Evolutionary conservation across 805 yeast species (phyloP), one percentile per base, ranked within the genome.

Genomic region (Teunomyces cretensis): DNA sequence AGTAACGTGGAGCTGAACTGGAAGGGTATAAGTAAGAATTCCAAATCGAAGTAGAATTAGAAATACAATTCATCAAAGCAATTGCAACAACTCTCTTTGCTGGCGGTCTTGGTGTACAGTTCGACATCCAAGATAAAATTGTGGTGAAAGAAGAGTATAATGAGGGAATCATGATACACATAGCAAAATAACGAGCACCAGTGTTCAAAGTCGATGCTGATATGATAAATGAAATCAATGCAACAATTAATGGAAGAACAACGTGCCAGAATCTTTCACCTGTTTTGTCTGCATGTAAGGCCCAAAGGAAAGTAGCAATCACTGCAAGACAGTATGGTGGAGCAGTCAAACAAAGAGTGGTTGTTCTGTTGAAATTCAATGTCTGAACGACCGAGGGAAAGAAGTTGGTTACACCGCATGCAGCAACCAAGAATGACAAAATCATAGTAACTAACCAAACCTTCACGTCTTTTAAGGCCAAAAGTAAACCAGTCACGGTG

Each of bases 331-430:
- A 57, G 56, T 79, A 81, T 9, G 84, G 84, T 17, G 84, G 85
- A 16, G 79, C 83, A 7, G 85, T 79, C 45, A 81, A 66, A 50
- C 79, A 75, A 40, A 80, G 68, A 3, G 85, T 79, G 38, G 75
- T 67, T 31, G 78, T 68, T 39, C 71, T 65, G 54, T 62, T 59
- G 52, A 78, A 82, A 36, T 79, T 74, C 49, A 82, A 67, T 11
- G 85, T 79, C 46, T 69, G 56, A 13, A 82, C 84, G 22, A 82
- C 79, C 1, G 84, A 71, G 22, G 86, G 86, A 68, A 79, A 81
- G 57, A 78, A 80, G 56, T 79, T 75, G 14, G 83, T 77, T 39
- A 79, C 82, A 58, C 84, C 83, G 51, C 80, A 76, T 32, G 84
- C 82, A 19, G 80, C 81, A 41, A 77, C 84, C 26, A 75, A 61